These are phyloP conservation scores for Globisporangium canariense DNA, from an alignment of 352 stramenopile genomes.

Conservation along the genomic window DNA sequence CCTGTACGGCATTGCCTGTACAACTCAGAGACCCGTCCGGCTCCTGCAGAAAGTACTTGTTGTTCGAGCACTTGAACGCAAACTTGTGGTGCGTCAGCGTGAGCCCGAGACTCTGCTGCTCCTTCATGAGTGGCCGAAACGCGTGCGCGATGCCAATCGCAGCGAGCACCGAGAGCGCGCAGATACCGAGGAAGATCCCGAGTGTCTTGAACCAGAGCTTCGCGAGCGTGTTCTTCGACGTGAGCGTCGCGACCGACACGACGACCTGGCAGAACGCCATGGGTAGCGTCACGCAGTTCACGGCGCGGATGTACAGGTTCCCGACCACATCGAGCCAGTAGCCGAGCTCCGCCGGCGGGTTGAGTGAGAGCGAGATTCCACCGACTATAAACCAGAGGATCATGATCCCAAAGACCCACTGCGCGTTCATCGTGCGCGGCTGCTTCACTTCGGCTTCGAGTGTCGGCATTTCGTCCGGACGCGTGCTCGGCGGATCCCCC, in stretches of 20 bases:
- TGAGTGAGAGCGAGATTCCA: conserved; percentile 24
- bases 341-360: conserved; percentile 27
- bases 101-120: conserved; percentile 29
- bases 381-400: conserved; percentile 36
- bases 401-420: conserved; percentile 40
- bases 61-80: conserved; percentile 56
- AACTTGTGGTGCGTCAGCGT: conserved; percentile 32
- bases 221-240: conserved; percentile 32
- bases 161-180: conserved; percentile 26
- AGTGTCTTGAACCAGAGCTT: conserved; percentile 42
- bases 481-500: conserved; percentile 35
- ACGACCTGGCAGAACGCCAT: conserved; percentile 67
- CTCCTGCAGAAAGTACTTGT: conserved; percentile 41
- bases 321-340: conserved; percentile 61
- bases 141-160: conserved; percentile 26
- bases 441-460: conserved; percentile 20
- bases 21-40: conserved; percentile 23
- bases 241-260: conserved; percentile 46
- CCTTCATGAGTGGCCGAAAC: conserved; percentile 33
- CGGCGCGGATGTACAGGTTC: conserved; percentile 50
- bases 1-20: conserved; percentile 25
- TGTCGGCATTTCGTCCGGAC: conserved; percentile 21
- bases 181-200: conserved; percentile 31
- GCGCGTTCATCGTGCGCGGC: conserved; percentile 37
- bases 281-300: conserved; percentile 53